Evolutionary conservation across 2,329 filamentous ascomycete species (phyloP), one percentile per base, ranked within the genome.

Genomic region (Beauveria caledonica): DNA sequence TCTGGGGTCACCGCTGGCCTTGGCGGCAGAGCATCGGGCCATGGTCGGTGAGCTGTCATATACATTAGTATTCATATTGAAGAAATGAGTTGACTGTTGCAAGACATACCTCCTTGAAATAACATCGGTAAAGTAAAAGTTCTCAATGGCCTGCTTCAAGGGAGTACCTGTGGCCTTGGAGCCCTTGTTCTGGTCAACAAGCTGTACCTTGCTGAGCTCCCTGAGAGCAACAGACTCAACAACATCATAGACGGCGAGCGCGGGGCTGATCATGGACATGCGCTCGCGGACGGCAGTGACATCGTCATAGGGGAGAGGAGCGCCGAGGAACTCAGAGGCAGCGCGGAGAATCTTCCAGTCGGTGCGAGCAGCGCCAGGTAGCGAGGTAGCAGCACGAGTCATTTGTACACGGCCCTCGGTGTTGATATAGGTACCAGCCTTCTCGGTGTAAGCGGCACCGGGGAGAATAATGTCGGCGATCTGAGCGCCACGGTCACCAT

Each of bases 341-440:
- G 94, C 94, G 65, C 94, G 90, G 68, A 99, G 86, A 70, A 99
- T 97, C 85, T 97, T 99, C 94, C 94, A 99, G 78, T 99, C 94
- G 64, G 94, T 93, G 71, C 94, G 86, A 60, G 93, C 86, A 58
- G 92, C 94, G 62, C 94, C 94, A 25, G 92, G 90, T 65, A 96
- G 81, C 50, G 89, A 89, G 42, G 92, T 95, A 33, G 94, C 94
- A 52, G 90, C 88, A 66, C 94, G 89, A 58, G 90, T 94, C 80
- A 96, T 88, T 78, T 99, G 94, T 23, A 94, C 91, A 68, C 94
- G 90, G 60, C 94, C 94, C 76, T 99, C 94, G 0, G 94, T 97
- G 84, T 97, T 99, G 77, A 99, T 85, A 71, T 96, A 99, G 49
- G 94, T 99, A 62, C 86, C 92, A 25, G 88, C 86, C 81, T 97